Base-by-base conservation (phyloP, 1,139 yeast genomes). In the Geotrichum histeridarum region DNA sequence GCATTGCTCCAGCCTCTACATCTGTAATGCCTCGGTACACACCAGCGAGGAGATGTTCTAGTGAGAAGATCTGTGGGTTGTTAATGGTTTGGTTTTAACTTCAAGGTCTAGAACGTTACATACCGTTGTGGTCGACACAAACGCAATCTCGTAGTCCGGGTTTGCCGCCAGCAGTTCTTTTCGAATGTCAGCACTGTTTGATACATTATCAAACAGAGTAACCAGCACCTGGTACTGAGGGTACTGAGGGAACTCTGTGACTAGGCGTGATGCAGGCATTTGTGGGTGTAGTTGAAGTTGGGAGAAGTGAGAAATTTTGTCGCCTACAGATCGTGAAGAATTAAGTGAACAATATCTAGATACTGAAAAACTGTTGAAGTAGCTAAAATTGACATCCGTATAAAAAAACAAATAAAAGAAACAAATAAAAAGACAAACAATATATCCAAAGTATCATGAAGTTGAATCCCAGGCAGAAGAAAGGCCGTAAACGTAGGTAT, bases 41-140 rank as follows among this genome's bases (percentile, higher is more conserved):
- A 0, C 83, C 80, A 31, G 80, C 71, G 44, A 71, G 64, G 7
- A 81, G 53, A 56, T 81, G 85, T 55, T 79, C 83, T 4, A 69
- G 48, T 0, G 80, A 75, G 7, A 74, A 61, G n/a, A 50, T 38
- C 51, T 56, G 8, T 36, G 37, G 9, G 17, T 18, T 7, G 31
- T 39, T 9, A 9, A 6, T 39, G 9, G 31, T 17, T 9, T 9
- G 30, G 8, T 7, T 39, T 48, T 27, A n/a, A 42, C 17, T 32
- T 42, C n/a, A 17, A 22, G 36, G 30, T 42, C 22, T 27, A 30
- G 18, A 11, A 32, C 22, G 30, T 8, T n/a, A 44, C 54, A 17
- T 36, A 70, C 60, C 1, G 75, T 69, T 6, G 64, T 64, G 0
- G 82, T 77, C 56, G 78, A 76, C 50, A 81, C 70, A 60, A 81